These are phyloP conservation scores for Cyclocybe cylindracea DNA, from an alignment of 768 basidiomycete genomes.

Conservation along the genomic window DNA sequence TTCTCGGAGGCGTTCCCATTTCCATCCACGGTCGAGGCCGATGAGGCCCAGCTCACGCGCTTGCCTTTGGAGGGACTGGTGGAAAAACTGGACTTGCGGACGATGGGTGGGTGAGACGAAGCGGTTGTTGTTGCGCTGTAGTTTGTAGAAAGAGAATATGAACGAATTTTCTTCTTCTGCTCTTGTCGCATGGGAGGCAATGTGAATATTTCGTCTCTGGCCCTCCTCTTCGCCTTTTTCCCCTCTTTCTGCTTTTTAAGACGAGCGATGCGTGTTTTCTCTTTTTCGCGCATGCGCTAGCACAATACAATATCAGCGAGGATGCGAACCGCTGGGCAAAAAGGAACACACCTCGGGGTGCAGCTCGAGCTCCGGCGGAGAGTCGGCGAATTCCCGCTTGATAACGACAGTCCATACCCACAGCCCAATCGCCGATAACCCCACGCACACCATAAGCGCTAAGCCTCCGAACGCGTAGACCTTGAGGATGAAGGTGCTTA, in stretches of 20 bases:
- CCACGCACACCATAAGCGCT: slow-evolving; percentile 23
- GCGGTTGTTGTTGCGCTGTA: slow-evolving; percentile 3
- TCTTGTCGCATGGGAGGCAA: slow-evolving; percentile 16
- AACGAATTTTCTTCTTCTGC: slow-evolving; percentile 6
- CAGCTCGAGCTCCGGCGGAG: slow-evolving; percentile 25
- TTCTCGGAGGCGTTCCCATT: slow-evolving; percentile 16
- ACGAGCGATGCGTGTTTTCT: slow-evolving; percentile 18
- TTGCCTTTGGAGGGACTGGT: slow-evolving; percentile 16
- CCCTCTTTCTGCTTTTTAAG: slow-evolving; percentile 19
- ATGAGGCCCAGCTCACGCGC: slow-evolving; percentile 32
- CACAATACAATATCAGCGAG: background rate
- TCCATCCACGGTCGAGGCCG: slow-evolving; percentile 21
- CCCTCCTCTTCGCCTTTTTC: slow-evolving; percentile 8
- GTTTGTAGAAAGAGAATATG: slow-evolving; percentile 9
- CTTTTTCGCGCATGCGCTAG: slow-evolving; percentile 22
- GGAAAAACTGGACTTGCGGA: slow-evolving; percentile 14
- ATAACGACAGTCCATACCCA: slow-evolving; percentile 27
- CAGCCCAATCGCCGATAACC: slow-evolving; percentile 20
- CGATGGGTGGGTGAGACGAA: background rate
- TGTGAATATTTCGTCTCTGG: slow-evolving; percentile 14
- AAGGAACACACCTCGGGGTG: slow-evolving; percentile 23
- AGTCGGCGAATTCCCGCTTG: slow-evolving; percentile 23
- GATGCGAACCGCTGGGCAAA: no score
- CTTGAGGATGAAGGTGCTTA: slow-evolving; percentile 21
- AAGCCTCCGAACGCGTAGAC: slow-evolving; percentile 31